Evolutionary conservation across 2,329 filamentous ascomycete genomes (phyloP).

Genomic region (Emergomyces africanus): DNA sequence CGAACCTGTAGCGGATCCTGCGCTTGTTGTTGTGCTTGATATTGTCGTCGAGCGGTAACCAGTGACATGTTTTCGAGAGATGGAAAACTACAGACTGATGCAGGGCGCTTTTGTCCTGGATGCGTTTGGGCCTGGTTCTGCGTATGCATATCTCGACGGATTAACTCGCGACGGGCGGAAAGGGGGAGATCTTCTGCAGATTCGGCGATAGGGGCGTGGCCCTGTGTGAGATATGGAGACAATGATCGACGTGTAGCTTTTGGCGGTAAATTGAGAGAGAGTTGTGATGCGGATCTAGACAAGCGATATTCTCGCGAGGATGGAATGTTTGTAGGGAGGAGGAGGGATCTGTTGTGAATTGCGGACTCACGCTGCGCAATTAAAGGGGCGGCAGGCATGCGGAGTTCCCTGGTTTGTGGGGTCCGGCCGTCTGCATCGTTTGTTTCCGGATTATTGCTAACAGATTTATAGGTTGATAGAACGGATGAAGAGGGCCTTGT

Average conservation of each 20-base stretch:
- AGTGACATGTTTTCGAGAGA: not conserved
- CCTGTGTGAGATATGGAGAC: not conserved
- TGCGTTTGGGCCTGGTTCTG: not conserved
- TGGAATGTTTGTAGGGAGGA: not conserved
- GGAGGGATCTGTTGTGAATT: slow-evolving; percentile 23
- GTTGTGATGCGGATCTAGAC: not conserved
- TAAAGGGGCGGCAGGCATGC: slow-evolving; percentile 22
- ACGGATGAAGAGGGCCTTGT: not conserved
- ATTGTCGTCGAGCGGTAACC: not conserved
- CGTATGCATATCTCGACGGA: slow-evolving; percentile 36
- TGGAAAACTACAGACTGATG: not conserved
- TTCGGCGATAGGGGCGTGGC: not conserved
- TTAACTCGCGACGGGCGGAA: slow-evolving; percentile 51
- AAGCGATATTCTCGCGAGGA: not conserved
- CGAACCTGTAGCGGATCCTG: not conserved
- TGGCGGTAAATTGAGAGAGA: not conserved
- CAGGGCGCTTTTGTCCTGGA: not conserved
- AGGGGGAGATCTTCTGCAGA: slow-evolving; percentile 54
- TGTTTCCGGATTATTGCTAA: not conserved
- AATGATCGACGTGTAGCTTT: too few species aligned
- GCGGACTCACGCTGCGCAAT: slow-evolving; percentile 43
- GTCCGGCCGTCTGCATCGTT: not conserved
- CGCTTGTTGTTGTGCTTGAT: not conserved
- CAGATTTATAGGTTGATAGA: not conserved
- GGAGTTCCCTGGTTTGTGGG: not conserved